phyloP scores from a whole-genome alignment of 805 yeast species.

The Cyberlindnera japonica region DNA sequence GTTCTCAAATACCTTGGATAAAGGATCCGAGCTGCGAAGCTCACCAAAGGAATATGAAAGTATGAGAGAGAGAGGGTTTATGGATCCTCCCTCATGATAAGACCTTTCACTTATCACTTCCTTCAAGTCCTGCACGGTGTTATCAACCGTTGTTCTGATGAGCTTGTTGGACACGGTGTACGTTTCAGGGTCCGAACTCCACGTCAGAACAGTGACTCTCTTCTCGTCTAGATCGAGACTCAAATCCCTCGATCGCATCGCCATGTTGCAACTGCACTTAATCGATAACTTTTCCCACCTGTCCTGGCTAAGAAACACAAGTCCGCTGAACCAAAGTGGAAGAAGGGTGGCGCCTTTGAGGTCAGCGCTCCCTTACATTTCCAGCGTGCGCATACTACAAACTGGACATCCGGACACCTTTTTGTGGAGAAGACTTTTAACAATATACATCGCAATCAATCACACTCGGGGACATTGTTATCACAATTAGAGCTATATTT shows the following conservation, averaged over 20 bases:
- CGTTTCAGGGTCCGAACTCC: constrained; percentile 19
- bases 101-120: constrained; percentile 24
- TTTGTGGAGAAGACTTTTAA: no score
- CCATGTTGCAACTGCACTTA: constrained; percentile 8
- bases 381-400: no score
- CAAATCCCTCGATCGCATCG: constrained; percentile 21
- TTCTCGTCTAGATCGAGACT: constrained; percentile 16
- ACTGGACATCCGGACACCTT: no score
- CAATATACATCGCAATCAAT: no score
- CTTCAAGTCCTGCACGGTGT: constrained; percentile 25
- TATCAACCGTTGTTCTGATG: constrained; percentile 23
- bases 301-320: no score
- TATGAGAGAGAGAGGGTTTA: constrained; percentile 20
- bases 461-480: no score
- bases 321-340: no score
- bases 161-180: constrained; percentile 19
- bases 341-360: no score
- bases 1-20: constrained; percentile 13
- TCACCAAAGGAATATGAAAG: constrained; percentile 14
- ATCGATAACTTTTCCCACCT: neutral
- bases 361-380: neutral
- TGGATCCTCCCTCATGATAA: constrained; percentile 8
- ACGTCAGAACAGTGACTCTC: constrained; percentile 15
- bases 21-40: constrained; percentile 14
- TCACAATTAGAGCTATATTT: no score